Evolutionary conservation across 345 rosid species (phyloP).

Genomic region (Draba incana): DNA sequence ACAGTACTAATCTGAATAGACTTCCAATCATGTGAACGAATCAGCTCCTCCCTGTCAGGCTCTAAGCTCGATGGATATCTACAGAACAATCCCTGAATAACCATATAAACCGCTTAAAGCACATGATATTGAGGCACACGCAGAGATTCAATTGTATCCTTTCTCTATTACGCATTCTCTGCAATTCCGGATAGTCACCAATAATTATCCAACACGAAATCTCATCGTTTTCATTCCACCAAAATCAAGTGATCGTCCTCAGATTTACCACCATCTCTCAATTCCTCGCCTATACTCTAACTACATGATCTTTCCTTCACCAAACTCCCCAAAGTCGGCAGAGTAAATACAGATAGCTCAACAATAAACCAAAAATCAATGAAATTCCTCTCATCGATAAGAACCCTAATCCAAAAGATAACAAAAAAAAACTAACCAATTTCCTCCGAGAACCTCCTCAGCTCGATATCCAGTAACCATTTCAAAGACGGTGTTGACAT

Average conservation of each 20-base stretch:
- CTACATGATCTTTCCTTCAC: slow-evolving; percentile 14
- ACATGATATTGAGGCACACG: background rate
- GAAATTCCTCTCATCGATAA: slow-evolving; percentile 5
- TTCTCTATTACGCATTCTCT: background rate
- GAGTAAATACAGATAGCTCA: background rate
- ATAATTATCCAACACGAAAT: too few relatives aligned
- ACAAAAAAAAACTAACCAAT: slow-evolving; percentile 59
- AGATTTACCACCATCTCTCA: background rate
- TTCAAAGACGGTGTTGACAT: slow-evolving; percentile 87
- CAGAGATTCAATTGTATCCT: background rate
- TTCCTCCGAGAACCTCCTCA: slow-evolving; percentile 89
- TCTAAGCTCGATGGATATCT: background rate
- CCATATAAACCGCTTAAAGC: background rate
- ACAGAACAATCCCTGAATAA: background rate
- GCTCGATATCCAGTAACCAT: slow-evolving; percentile 86
- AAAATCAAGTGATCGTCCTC: slow-evolving; percentile 8
- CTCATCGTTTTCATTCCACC: slow-evolving; percentile 5
- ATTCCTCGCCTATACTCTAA: slow-evolving; percentile 17
- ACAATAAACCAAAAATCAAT: slow-evolving; percentile 8
- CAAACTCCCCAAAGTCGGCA: background rate
- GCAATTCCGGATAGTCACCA: background rate
- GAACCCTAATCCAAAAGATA: background rate
- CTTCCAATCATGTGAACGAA: background rate
- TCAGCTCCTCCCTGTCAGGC: background rate
- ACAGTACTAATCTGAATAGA: background rate